A percentile compares a stretch with the other conserved stretches of the same genome.
These are phyloP conservation scores for Sporothrix pseudoabietina DNA, from an alignment of 2,329 filamentous ascomycete species.

Conservation along the genomic window DNA sequence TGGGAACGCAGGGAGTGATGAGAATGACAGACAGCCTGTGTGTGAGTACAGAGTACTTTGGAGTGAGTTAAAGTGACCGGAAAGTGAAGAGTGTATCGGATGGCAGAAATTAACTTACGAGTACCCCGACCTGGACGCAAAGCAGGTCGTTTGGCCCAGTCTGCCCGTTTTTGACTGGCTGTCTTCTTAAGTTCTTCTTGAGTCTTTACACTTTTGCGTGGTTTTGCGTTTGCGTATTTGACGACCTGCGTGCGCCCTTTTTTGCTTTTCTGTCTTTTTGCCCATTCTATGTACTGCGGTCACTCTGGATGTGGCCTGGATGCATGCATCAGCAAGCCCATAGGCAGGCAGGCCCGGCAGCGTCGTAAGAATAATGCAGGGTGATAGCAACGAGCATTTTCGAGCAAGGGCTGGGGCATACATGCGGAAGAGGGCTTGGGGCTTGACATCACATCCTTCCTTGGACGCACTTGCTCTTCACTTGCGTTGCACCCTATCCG, in stretches of 20 bases:
- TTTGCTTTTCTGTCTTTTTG: neutral
- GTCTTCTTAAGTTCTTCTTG: neutral
- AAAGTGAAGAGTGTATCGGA: neutral
- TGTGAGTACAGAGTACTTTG: neutral
- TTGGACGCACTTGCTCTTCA: neutral
- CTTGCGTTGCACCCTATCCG: neutral
- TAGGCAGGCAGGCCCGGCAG: constrained; percentile 12
- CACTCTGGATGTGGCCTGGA: constrained; percentile 22
- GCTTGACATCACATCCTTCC: neutral
- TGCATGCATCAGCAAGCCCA: neutral
- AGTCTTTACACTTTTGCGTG: neutral
- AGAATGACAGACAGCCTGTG: neutral
- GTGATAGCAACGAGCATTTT: neutral
- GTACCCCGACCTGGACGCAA: neutral
- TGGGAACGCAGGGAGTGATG: neutral
- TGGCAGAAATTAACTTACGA: neutral
- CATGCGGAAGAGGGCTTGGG: neutral
- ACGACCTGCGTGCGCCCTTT: neutral
- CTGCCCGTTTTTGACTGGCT: neutral
- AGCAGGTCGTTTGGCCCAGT: neutral
- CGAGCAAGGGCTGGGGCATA: neutral
- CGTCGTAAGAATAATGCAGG: neutral
- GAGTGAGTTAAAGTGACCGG: neutral
- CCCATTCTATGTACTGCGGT: neutral
- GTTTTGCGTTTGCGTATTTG: neutral